phyloP scores from a whole-genome alignment of 768 basidiomycete genomes.

The Kwoniella mangroviensis region DNA sequence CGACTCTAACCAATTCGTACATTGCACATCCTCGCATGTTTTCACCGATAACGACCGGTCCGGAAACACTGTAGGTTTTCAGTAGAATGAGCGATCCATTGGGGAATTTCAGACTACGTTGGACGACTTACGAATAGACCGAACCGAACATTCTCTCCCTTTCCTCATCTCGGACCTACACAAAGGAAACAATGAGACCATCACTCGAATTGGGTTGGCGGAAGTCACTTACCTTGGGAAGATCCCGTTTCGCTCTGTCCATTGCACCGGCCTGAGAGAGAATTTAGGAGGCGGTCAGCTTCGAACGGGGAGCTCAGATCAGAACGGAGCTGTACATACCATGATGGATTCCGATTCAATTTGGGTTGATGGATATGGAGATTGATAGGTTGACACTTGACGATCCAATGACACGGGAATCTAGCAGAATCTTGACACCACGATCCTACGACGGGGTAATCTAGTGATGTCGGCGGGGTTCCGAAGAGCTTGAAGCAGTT shows the following conservation, averaged over 20 bases:
- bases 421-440: no score
- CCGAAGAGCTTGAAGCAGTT: no score
- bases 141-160: conserved; percentile 67
- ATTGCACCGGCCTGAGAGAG: conserved; percentile 80
- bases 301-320: no score
- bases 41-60: conserved; percentile 96
- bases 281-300: not conserved
- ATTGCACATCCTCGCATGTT: conserved; percentile 98
- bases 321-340: not conserved
- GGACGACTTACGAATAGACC: conserved; percentile 50
- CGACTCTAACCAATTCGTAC: conserved; percentile 76
- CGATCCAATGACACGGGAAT: no score
- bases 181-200: conserved; percentile 18
- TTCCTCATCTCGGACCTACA: conserved; percentile 80
- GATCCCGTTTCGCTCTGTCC: conserved; percentile 82
- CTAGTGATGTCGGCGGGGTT: no score
- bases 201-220: not conserved
- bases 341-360: not conserved
- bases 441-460: no score
- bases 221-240: conserved; percentile 64
- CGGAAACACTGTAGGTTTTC: conserved; percentile 86
- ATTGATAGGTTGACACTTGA: no score
- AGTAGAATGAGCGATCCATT: conserved; percentile 45
- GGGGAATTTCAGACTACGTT: not conserved
- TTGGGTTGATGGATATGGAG: no score